Evolutionary conservation across 2,329 filamentous ascomycete genomes (phyloP).

Genomic region (Pseudogymnoascus verrucosus): DNA sequence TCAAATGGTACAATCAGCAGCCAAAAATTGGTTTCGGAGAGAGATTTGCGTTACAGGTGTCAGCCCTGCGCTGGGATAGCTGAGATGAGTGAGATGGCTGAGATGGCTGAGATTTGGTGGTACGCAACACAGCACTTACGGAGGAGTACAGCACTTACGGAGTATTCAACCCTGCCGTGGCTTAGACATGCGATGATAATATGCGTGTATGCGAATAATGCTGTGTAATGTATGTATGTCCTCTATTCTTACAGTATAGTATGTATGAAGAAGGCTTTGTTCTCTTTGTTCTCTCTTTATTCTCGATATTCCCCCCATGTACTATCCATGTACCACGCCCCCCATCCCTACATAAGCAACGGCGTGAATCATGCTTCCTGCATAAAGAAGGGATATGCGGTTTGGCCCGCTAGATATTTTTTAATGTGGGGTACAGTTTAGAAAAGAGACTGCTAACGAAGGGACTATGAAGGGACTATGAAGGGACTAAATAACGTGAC

Average conservation of each 20-base stretch:
- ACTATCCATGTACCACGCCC: neutral
- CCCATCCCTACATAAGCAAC: neutral
- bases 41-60: neutral
- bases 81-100: neutral
- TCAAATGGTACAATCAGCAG: neutral
- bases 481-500: neutral
- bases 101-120: neutral
- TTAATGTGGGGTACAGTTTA: conserved; percentile 1
- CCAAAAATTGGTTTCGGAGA: neutral
- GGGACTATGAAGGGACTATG: neutral
- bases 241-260: neutral
- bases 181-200: neutral
- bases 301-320: neutral
- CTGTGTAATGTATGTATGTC: neutral
- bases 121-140: neutral
- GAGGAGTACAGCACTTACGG: neutral
- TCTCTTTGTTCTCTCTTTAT: neutral
- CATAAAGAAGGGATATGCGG: conserved; percentile 6
- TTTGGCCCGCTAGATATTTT: conserved; percentile 1
- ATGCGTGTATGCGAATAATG: neutral
- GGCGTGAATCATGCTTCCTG: neutral
- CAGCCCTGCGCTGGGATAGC: neutral
- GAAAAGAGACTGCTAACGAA: neutral
- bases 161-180: neutral
- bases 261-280: neutral